Conservation (phyloP, 228 moss, liverwort and hornwort species). For the Sphagnum fallax region DNA sequence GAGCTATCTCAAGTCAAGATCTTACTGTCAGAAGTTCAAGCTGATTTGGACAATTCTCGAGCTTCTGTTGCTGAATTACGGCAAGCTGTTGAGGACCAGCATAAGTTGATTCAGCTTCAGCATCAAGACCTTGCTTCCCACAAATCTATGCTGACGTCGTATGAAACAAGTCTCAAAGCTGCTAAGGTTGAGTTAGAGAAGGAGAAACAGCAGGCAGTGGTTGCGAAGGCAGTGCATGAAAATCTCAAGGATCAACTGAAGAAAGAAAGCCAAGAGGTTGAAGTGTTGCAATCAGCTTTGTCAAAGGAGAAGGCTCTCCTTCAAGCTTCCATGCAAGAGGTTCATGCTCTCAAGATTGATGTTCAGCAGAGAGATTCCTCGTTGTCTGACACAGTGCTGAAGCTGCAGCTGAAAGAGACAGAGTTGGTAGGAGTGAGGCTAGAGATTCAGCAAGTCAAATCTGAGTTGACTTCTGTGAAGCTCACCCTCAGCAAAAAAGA, state of each 20-base stretch:
- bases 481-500: slow-evolving; percentile 19
- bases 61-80: slow-evolving; percentile 20
- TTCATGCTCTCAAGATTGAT: slow-evolving; percentile 28
- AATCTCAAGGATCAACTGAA: slow-evolving; percentile 12
- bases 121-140: slow-evolving; percentile 19
- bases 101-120: slow-evolving; percentile 19
- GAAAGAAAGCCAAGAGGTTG: slow-evolving; percentile 9
- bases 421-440: slow-evolving; percentile 31
- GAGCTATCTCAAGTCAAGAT: slow-evolving; percentile 24
- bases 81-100: slow-evolving; percentile 21
- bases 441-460: slow-evolving; percentile 34
- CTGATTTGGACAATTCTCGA: slow-evolving; percentile 30
- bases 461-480: slow-evolving; percentile 16
- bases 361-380: slow-evolving; percentile 21
- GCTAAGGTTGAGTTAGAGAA: slow-evolving; percentile 13
- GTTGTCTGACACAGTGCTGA: slow-evolving; percentile 20
- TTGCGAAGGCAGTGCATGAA: slow-evolving; percentile 9
- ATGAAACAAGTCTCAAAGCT: slow-evolving; percentile 15
- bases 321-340: slow-evolving; percentile 9
- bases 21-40: slow-evolving; percentile 28
- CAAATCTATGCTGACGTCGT: slow-evolving; percentile 9
- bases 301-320: slow-evolving; percentile 11
- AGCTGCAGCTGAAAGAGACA: slow-evolving; percentile 32
- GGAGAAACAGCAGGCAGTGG: slow-evolving; percentile 12
- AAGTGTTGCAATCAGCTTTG: slow-evolving; percentile 16